Evolutionary conservation across 2,329 filamentous ascomycete genomes (phyloP), one percentile per base, ranked within the genome.

Genomic region (Graphilbum fragrans): DNA sequence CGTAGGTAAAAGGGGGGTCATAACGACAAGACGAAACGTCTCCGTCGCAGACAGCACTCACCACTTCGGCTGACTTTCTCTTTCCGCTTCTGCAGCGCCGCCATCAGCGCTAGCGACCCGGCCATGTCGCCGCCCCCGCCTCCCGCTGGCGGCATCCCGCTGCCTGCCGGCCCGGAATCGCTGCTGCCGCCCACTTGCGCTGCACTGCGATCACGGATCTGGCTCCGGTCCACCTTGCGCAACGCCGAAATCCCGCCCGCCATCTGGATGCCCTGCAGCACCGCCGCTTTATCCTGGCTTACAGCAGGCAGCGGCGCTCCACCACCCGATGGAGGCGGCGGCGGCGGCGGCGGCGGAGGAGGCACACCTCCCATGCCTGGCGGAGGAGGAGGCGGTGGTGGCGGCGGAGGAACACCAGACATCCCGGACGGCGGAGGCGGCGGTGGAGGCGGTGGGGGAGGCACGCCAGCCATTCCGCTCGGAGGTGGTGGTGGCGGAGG

Each of bases 11-110:
- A n/a, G n/a, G n/a, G n/a, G n/a, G n/a, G n/a, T n/a, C n/a, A n/a
- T n/a, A n/a, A n/a, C n/a, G n/a, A n/a, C n/a, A n/a, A n/a, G n/a
- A n/a, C n/a, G n/a, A n/a, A n/a, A n/a, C n/a, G n/a, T n/a, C n/a
- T n/a, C n/a, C n/a, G n/a, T n/a, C n/a, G n/a, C n/a, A 17, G 39
- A 39, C 39, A 38, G 40, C 40, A 81, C 85, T 77, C 77, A 95
- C 90, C 90, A 70, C 86, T 94, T 59, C 85, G 82, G 64, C 85
- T 86, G 58, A 95, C 90, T 70, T 94, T 94, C 61, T 86, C 78
- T 69, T 95, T 95, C 60, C 90, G 74, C 64, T 85, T 83, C 55
- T 81, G 77, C 52, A 88, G 62, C 43, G 82, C 83, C 45, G 77
- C 81, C 45, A 85, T 85, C 52, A 94, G 64, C 37, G 86, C 88